Conservation (phyloP, 2,329 filamentous ascomycete species). For the Phoma sp. region DNA sequence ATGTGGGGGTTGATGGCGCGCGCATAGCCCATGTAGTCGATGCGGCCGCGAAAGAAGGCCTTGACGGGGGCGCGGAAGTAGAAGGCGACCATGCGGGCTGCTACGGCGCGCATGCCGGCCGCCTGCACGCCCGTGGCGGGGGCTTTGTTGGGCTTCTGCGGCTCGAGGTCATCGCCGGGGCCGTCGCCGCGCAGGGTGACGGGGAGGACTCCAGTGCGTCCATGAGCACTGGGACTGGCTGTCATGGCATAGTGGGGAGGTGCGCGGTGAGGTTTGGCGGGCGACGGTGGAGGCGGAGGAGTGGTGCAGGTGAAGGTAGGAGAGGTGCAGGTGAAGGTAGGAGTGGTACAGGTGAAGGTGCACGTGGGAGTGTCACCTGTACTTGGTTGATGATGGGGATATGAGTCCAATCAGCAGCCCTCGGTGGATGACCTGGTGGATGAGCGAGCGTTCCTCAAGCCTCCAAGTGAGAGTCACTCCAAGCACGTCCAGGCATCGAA, state of each 20-base stretch:
- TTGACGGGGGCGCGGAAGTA: conserved; percentile 92
- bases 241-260: conserved; percentile 47
- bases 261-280: conserved; percentile 12
- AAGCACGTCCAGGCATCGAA: neutral
- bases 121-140: conserved; percentile 80
- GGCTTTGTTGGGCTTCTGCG: conserved; percentile 58
- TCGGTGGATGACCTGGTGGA: too few relatives aligned
- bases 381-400: too few relatives aligned
- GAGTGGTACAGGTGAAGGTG: conserved; percentile 2
- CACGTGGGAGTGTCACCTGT: conserved; percentile 21
- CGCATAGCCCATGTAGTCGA: conserved; percentile 78
- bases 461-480: too few relatives aligned
- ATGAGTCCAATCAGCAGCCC: too few relatives aligned
- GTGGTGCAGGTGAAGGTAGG: neutral
- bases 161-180: conserved; percentile 23
- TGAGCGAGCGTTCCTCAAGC: too few relatives aligned
- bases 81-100: conserved; percentile 83
- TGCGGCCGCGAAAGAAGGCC: conserved; percentile 87
- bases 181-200: conserved; percentile 27
- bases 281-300: too few relatives aligned
- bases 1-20: conserved; percentile 67
- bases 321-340: conserved; percentile 5
- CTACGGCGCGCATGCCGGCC: conserved; percentile 82
- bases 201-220: conserved; percentile 42
- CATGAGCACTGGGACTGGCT: conserved; percentile 46